These are phyloP conservation scores for Leucoagaricus sp. DNA, from an alignment of 1,284 basidiomycete genomes.

Conservation along the genomic window DNA sequence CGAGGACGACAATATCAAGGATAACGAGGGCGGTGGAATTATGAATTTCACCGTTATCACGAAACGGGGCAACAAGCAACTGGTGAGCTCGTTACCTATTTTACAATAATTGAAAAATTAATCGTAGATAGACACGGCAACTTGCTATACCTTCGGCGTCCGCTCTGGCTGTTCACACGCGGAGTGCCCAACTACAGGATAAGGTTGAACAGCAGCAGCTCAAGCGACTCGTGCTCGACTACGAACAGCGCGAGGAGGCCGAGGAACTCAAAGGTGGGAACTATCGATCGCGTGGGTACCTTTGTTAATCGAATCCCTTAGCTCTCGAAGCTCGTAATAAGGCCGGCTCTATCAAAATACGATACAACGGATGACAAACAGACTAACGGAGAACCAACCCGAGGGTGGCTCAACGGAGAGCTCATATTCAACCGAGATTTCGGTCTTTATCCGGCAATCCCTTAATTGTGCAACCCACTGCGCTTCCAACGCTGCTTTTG, in stretches of 20 bases:
- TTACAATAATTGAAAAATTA: not conserved
- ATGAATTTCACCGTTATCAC: conserved; percentile 97
- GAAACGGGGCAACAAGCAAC: conserved; percentile 92
- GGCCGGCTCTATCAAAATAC: conserved; percentile 67
- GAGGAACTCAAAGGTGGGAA: conserved; percentile 72
- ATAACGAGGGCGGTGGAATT: conserved; percentile 42
- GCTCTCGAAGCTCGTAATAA: conserved; percentile 71
- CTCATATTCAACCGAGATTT: conserved; percentile 2
- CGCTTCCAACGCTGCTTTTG: not conserved
- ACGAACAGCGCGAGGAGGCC: conserved; percentile 83
- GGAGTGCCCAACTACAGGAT: conserved; percentile 87
- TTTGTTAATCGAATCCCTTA: conserved; percentile 24
- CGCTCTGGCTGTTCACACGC: conserved; percentile 85
- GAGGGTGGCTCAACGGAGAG: not conserved
- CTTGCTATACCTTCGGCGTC: conserved; percentile 88
- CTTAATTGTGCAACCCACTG: not conserved
- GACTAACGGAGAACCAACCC: not conserved
- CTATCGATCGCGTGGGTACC: conserved; percentile 3
- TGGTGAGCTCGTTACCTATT: conserved; percentile 50
- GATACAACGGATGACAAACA: conserved; percentile 56
- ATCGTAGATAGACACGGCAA: conserved; percentile 63
- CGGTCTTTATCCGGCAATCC: conserved; percentile 4
- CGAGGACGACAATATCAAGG: conserved; percentile 39
- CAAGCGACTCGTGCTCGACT: conserved; percentile 88
- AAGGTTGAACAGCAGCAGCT: conserved; percentile 94